These are phyloP conservation scores for Salix suchowensis DNA, from an alignment of 345 rosid species.

Conservation along the genomic window DNA sequence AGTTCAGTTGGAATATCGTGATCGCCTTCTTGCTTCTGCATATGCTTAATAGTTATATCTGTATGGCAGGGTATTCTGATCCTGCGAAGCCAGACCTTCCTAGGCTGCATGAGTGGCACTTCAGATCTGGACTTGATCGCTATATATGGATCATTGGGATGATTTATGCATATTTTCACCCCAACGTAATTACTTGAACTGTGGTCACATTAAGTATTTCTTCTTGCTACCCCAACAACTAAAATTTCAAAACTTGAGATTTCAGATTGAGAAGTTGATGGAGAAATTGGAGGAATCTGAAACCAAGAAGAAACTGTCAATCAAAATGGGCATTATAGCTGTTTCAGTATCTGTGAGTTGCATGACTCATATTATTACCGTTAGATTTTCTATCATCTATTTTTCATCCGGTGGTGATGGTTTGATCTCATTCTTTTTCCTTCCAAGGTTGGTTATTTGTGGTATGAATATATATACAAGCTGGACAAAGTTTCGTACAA, in stretches of 20 bases:
- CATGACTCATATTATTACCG: slow-evolving; percentile 3
- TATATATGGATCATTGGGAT: slow-evolving; percentile 94
- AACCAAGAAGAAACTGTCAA: slow-evolving; percentile 55
- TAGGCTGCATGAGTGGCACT: slow-evolving; percentile 87
- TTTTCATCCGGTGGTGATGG: slow-evolving; percentile 1
- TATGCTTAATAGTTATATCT: slow-evolving; percentile 7
- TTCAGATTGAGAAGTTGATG: slow-evolving; percentile 95
- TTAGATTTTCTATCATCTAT: slow-evolving; percentile 1
- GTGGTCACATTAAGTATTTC: neutral
- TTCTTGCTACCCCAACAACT: slow-evolving; percentile 7
- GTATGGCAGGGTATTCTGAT: slow-evolving; percentile 68
- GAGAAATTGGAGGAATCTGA: slow-evolving; percentile 93
- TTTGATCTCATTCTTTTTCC: slow-evolving; percentile 5
- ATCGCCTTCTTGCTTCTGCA: neutral
- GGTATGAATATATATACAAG: slow-evolving; percentile 92
- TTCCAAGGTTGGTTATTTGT: slow-evolving; percentile 78
- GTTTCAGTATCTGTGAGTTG: slow-evolving; percentile 53
- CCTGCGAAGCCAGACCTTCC: slow-evolving; percentile 89
- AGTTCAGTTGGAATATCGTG: neutral
- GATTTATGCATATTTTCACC: slow-evolving; percentile 93
- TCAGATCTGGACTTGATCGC: slow-evolving; percentile 98
- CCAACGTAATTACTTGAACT: slow-evolving; percentile 51
- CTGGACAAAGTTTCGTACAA: slow-evolving; percentile 88
- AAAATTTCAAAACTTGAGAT: slow-evolving; percentile 18
- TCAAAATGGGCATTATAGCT: slow-evolving; percentile 58